Percentiles rank a stretch among this genome's conserved stretches.
These are phyloP conservation scores for Fusarium nematophilum DNA, from an alignment of 2,329 filamentous ascomycete genomes.

Conservation along the genomic window DNA sequence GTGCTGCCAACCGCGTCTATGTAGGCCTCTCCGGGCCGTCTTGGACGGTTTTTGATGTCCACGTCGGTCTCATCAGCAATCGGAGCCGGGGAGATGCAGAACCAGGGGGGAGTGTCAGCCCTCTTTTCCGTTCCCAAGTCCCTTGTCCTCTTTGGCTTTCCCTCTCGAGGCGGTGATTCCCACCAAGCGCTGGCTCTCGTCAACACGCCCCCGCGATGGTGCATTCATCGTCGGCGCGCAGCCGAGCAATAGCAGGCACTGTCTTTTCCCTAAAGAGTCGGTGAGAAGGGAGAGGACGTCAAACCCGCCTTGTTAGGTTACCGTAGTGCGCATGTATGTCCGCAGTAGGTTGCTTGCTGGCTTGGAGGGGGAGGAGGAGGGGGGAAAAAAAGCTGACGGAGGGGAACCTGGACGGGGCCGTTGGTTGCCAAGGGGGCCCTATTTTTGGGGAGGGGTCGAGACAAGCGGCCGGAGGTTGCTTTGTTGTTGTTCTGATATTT, in stretches of 20 bases:
- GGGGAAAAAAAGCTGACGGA: slow-evolving; percentile 16
- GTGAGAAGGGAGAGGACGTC: slow-evolving; percentile 35
- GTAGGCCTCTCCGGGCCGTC: slow-evolving; percentile 35
- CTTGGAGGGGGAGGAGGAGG: slow-evolving; percentile 17
- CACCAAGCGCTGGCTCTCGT: slow-evolving; percentile 33
- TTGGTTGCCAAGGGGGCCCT: slow-evolving; percentile 35
- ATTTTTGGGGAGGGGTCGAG: slow-evolving; percentile 40
- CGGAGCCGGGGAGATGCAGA: slow-evolving; percentile 27
- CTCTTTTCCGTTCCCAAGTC: slow-evolving; percentile 15
- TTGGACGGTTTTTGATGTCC: slow-evolving; percentile 38
- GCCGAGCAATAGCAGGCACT: slow-evolving; percentile 36
- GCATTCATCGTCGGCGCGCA: slow-evolving; percentile 34
- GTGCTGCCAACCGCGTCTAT: slow-evolving; percentile 30
- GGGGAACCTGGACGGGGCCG: slow-evolving; percentile 37
- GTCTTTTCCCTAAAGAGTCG: slow-evolving; percentile 41
- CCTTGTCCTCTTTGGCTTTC: slow-evolving; percentile 5
- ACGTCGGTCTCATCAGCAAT: slow-evolving; percentile 32
- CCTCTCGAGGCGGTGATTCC: slow-evolving; percentile 9
- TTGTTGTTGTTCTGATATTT: slow-evolving; percentile 32
- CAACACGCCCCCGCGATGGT: slow-evolving; percentile 33
- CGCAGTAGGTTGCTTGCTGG: slow-evolving; percentile 25
- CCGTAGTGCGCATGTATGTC: slow-evolving; percentile 27
- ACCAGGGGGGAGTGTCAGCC: too few species aligned
- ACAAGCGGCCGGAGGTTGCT: slow-evolving; percentile 23
- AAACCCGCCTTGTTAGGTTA: slow-evolving; percentile 34